These are phyloP conservation scores for Aspergillus incahuasiensis DNA, from an alignment of 495 filamentous ascomycete species.

Conservation along the genomic window DNA sequence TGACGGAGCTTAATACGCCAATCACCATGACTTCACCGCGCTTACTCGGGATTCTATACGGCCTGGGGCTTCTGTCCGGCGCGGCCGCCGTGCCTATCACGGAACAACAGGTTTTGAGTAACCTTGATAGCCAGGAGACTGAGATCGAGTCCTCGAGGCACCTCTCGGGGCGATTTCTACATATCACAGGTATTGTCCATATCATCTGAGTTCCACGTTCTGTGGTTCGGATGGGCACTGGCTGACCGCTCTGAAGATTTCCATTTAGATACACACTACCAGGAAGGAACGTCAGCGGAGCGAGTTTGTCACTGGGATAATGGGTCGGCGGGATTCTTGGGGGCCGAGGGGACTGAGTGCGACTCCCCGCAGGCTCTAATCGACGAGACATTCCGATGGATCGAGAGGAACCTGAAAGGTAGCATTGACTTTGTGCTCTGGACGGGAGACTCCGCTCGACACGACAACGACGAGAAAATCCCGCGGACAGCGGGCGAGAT, in stretches of 20 bases:
- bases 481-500: constrained; percentile 74
- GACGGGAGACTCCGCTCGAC: constrained; percentile 94
- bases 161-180: constrained; percentile 72
- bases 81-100: constrained; percentile 14
- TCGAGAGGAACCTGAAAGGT: constrained; percentile 76
- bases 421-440: constrained; percentile 92
- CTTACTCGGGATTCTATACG: constrained; percentile 8
- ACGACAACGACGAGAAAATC: constrained; percentile 84
- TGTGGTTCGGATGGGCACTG: neutral
- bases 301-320: constrained; percentile 74
- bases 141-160: constrained; percentile 7
- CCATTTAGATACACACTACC: constrained; percentile 85
- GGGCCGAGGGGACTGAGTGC: constrained; percentile 81
- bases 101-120: constrained; percentile 16
- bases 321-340: constrained; percentile 75
- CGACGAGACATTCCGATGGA: constrained; percentile 90
- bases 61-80: constrained; percentile 11
- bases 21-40: constrained; percentile 17
- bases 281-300: constrained; percentile 62
- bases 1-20: constrained; percentile 5
- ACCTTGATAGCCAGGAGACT: neutral
- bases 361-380: constrained; percentile 76
- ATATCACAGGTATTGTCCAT: constrained; percentile 74
- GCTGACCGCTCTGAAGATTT: constrained; percentile 56
- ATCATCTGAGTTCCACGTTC: neutral